phyloP scores from a whole-genome alignment of 2,329 filamentous ascomycete genomes.

The Phaeosphaeria sp. region DNA sequence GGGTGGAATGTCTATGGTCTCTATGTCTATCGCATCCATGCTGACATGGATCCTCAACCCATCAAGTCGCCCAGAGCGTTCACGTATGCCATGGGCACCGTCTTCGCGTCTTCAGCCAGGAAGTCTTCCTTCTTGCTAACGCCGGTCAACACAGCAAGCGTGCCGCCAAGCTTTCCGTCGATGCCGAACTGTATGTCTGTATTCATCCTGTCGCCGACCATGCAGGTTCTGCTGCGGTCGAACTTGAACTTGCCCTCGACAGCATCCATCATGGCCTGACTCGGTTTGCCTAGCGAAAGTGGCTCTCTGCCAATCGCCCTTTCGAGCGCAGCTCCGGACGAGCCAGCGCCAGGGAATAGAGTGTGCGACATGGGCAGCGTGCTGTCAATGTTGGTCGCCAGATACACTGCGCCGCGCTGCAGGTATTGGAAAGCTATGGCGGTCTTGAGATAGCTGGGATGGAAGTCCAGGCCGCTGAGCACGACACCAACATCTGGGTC shows the following conservation, averaged over 20 bases:
- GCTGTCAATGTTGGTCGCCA: conserved; percentile 92
- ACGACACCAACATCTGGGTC: conserved; percentile 92
- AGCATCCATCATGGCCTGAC: conserved; percentile 99
- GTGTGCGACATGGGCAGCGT: conserved; percentile 82
- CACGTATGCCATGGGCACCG: conserved; percentile 82
- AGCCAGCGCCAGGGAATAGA: conserved; percentile 91
- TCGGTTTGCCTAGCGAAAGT: conserved; percentile 87
- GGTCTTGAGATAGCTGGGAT: conserved; percentile 94
- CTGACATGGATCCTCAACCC: conserved; percentile 20
- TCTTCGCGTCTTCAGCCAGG: conserved; percentile 70
- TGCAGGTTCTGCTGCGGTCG: conserved; percentile 83
- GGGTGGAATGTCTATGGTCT: not conserved
- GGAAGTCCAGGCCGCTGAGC: conserved; percentile 88
- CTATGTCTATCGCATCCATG: not conserved
- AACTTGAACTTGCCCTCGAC: conserved; percentile 96
- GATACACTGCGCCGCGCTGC: conserved; percentile 78
- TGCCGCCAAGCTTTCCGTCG: conserved; percentile 88
- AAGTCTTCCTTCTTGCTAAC: conserved; percentile 87
- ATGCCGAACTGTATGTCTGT: conserved; percentile 97
- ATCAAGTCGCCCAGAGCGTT: conserved; percentile 82
- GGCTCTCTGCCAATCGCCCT: conserved; percentile 71
- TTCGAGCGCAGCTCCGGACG: conserved; percentile 77
- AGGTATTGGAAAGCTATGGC: conserved; percentile 87
- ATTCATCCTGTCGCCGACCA: conserved; percentile 93
- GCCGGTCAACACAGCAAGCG: conserved; percentile 87